phyloP scores from a whole-genome alignment of 352 stramenopile genomes.

The Globisporangium nodosum region DNA sequence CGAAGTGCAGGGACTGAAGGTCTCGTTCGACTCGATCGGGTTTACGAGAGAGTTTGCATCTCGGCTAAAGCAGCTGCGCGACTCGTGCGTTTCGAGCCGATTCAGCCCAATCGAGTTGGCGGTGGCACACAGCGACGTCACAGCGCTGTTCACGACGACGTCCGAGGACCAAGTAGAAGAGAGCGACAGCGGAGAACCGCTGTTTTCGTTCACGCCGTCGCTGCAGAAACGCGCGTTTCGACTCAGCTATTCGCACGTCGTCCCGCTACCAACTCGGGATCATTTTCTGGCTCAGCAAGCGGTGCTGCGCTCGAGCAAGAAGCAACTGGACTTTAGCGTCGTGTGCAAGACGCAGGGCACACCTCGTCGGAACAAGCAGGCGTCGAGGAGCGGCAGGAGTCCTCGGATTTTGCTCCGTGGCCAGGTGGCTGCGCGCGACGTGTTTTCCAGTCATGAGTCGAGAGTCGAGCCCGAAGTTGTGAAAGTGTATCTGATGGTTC shows the following conservation, averaged over 20 bases:
- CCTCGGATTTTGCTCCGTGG: conserved; percentile 15
- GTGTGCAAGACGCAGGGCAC: conserved; percentile 19
- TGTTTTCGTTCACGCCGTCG: conserved; percentile 44
- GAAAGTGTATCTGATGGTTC: conserved; percentile 14
- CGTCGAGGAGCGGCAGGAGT: conserved; percentile 3
- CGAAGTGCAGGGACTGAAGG: conserved; percentile 19
- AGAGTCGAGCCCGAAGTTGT: conserved; percentile 9
- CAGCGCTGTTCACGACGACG: conserved; percentile 6
- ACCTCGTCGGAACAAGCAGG: conserved; percentile 8
- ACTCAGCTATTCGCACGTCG: conserved; percentile 31
- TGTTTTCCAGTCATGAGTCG: conserved; percentile 5
- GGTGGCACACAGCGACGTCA: conserved; percentile 30
- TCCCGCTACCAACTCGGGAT: conserved; percentile 8
- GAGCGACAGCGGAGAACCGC: neutral
- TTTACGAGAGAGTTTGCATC: conserved; percentile 31
- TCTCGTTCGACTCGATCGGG: conserved; percentile 42
- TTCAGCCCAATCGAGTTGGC: conserved; percentile 46
- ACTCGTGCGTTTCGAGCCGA: conserved; percentile 40
- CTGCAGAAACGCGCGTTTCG: conserved; percentile 37
- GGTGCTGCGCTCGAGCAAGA: neutral
- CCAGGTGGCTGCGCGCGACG: conserved; percentile 5
- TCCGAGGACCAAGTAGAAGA: too few relatives aligned
- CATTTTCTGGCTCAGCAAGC: neutral
- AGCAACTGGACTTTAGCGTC: conserved; percentile 20
- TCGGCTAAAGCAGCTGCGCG: conserved; percentile 35